Evolutionary conservation across 2,329 filamentous ascomycete species (phyloP), one percentile per base, ranked within the genome.

Genomic region (Apiospora marii): DNA sequence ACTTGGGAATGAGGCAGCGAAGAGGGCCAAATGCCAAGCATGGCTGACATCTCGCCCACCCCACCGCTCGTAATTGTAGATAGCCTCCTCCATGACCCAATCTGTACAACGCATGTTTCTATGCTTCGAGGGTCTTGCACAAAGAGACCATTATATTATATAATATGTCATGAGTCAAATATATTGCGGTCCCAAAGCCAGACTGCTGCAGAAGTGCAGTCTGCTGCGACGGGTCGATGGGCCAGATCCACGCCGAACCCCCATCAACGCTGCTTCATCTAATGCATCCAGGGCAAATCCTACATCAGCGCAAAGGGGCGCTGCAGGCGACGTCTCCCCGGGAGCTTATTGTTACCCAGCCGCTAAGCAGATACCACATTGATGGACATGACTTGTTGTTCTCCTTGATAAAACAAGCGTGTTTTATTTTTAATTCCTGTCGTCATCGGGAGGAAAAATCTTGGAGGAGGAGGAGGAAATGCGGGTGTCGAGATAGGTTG

Each of bases 41-140:
- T 61, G 53, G 22, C 58, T 64, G 58, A 64, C 58, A 64, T 64
- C 8, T 51, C 49, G 24, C 49, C 49, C 49, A 27, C n/a, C 49
- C 49, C 49, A 27, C n/a, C 19, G 22, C 58, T 64, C 58, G 58
- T 64, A 41, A 41, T 14, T 64, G 19, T 64, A 64, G 34, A 64
- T 41, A 64, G n/a, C 53, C 53, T 61, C 30, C 13, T 8, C 48
- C 48, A 19, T 22, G 48, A 12, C 22, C 48, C 48, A 49, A 24
- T 49, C 53, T 37, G 53, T 61, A n/a, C 53, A 19, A 61, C 53
- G 30, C 53, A 22, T 37, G 16, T 1, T 34, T 49, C 13, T 34
- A 61, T 19, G 16, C 27, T 53, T 53, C 51, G 24, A 30, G 13
- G 51, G 51, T 53, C 30, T 53, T 16, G 16, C 2, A 53, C 10